Evolutionary conservation across 305 asterid species (phyloP).

Genomic region (Withania somnifera): DNA sequence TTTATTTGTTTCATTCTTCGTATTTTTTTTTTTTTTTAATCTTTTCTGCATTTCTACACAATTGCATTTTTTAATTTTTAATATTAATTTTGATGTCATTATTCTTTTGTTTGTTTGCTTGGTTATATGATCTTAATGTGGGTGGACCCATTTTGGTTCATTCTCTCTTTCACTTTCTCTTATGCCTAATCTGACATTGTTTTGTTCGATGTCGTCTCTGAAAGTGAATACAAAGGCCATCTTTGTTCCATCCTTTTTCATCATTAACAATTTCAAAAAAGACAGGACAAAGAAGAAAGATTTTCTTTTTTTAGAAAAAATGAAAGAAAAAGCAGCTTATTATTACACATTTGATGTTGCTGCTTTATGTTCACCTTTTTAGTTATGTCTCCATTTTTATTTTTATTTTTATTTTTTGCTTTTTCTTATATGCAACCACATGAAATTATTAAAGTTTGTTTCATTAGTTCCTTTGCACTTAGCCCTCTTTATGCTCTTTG

Average conservation of each 20-base stretch:
- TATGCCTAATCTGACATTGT: conserved; percentile 11
- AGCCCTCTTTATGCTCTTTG: background rate
- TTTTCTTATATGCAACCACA: background rate
- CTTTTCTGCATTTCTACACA: background rate
- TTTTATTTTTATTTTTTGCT: background rate
- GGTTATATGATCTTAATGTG: conserved; percentile 7
- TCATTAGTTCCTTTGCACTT: background rate
- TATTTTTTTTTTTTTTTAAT: too few relatives aligned
- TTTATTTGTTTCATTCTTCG: background rate
- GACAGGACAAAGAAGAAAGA: conserved; percentile 1
- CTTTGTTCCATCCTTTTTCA: conserved; percentile 11
- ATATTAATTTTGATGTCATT: background rate
- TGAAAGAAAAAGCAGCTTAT: background rate
- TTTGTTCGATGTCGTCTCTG: conserved; percentile 10
- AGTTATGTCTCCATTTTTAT: background rate
- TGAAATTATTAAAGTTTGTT: background rate
- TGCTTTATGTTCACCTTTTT: background rate
- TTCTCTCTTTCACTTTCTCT: background rate
- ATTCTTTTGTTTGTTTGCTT: background rate
- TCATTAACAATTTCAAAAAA: background rate
- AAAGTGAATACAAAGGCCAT: conserved; percentile 33
- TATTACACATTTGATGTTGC: too few relatives aligned
- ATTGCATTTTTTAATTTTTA: background rate
- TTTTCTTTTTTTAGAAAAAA: background rate
- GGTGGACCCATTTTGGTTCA: conserved; percentile 16